Evolutionary conservation across 306 rosid species (phyloP), one percentile per base, ranked within the genome.

Genomic region (Gastrolobium villosum): DNA sequence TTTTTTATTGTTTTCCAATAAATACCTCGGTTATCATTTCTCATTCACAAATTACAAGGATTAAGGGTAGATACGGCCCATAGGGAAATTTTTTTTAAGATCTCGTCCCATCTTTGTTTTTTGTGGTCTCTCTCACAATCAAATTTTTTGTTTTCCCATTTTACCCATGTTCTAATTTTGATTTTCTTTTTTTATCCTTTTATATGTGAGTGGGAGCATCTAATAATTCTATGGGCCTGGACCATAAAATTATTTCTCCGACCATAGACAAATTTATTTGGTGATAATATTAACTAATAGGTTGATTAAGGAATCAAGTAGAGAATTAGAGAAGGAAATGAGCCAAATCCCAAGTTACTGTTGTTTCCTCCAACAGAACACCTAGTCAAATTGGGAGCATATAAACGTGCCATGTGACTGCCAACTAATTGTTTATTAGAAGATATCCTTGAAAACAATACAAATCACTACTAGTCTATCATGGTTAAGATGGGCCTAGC

Each of bases 321-420:
- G 83, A 76, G 64, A 64, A 66, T 32, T 68, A 57, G 56, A 57
- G 37, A 66, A 80, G 75, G 68, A 79, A 85, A 75, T 60, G 7
- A 75, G 76, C 28, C 74, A 75, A 82, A 73, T 85, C 76, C 72
- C 67, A 65, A 77, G 84, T 69, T n/a, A n/a, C n/a, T 53, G 77
- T 56, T 87, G 92, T 83, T 88, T 87, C 95, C 95, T 66, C 65
- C 67, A 82, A 76, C 83, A 87, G 65, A 83, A 88, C 93, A 84
- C 79, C 63, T 5, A 32, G 87, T 82, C 84, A 69, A 82, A 78
- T 74, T 77, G 67, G 83, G 54, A 84, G 89, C 84, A 90, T 66
- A 44, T 82, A 81, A 88, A 88, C 93, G 86, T 53, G 72, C 82
- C 97, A 93, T 90, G 98, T 93, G 97, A 87, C 10, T 84, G 95